Evolutionary conservation across 176 grass and related monocot species (phyloP), one percentile per base, ranked within the genome.

Genomic region (Oropetium thomaeum): DNA sequence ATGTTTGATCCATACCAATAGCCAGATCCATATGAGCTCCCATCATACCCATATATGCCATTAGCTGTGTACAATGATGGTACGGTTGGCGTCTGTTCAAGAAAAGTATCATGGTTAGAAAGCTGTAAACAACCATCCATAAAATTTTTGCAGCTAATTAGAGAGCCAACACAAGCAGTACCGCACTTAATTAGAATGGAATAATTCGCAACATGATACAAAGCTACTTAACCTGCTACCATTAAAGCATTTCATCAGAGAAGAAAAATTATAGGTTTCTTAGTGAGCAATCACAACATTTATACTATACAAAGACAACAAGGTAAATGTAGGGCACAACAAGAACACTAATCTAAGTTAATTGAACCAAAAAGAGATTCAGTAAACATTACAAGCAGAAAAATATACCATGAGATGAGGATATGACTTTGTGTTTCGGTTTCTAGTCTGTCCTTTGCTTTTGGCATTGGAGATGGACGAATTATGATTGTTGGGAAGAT

Each of bases 1-100:
- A 88, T 51, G 19, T 66, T 70, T 22, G 93, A 97, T 22, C 90
- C 75, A 67, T 90, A 97, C 71, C 87, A 79, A 54, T 87, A 76
- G 53, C 76, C 70, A 27, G 82, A 43, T 69, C 78, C 75, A 53
- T 90, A 86, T 41, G 82, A 83, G 83, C 73, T 88, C 17, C 82
- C 82, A 82, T 82, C 87, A 39, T 92, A 85, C 62, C 60, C 74
- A 77, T 77, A 77, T 7, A 88, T 75, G 58, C 72, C 73, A 62
- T 79, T 87, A 72, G 74, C 59, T 42, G 89, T 82, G 58, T 90
- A 97, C 26, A 83, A 22, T 3, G 81, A 69, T 70, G 83, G 74
- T 39, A 59, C 77, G 42, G 54, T 62, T 63, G 71, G 73, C 5
- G 49, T 35, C 16, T 84, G 81, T 42, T 25, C 42, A 81, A 66